Conservation (phyloP, 495 filamentous ascomycete species). For the Margaritispora aquatica region DNA sequence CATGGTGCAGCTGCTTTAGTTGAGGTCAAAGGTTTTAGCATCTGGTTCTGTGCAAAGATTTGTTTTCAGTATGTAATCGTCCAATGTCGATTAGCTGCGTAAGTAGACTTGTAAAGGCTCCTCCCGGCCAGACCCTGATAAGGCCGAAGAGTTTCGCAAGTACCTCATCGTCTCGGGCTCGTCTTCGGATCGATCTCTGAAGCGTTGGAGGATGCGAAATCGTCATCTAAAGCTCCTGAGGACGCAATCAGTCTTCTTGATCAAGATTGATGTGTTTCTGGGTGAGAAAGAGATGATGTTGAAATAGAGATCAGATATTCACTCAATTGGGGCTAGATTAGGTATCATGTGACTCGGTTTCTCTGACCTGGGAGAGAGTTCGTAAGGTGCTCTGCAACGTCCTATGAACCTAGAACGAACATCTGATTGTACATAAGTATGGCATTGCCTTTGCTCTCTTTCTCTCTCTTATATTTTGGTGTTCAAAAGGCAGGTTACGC, state of each 20-base stretch:
- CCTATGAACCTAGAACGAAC: not conserved
- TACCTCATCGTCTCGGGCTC: not conserved
- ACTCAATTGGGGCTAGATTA: not conserved
- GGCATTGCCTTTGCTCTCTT: too few species aligned
- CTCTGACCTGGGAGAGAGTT: too few species aligned
- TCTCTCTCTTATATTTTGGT: too few species aligned
- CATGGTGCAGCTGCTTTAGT: not conserved
- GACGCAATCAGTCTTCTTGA: not conserved
- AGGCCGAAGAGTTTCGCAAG: not conserved
- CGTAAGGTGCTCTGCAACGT: not conserved
- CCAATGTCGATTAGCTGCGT: not conserved
- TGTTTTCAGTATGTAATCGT: not conserved
- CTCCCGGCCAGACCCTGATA: not conserved
- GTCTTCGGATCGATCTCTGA: not conserved
- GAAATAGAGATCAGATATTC: not conserved
- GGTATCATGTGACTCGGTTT: not conserved
- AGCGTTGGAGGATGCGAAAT: not conserved
- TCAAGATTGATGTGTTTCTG: not conserved
- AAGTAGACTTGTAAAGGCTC: not conserved
- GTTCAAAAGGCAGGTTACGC: too few species aligned
- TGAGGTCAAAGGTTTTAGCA: not conserved
- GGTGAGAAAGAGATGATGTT: not conserved
- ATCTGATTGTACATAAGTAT: not conserved
- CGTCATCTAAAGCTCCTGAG: not conserved
- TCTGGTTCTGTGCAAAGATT: not conserved